Conservation (phyloP, 2,329 filamentous ascomycete species). For the Talaromyces sp. region DNA sequence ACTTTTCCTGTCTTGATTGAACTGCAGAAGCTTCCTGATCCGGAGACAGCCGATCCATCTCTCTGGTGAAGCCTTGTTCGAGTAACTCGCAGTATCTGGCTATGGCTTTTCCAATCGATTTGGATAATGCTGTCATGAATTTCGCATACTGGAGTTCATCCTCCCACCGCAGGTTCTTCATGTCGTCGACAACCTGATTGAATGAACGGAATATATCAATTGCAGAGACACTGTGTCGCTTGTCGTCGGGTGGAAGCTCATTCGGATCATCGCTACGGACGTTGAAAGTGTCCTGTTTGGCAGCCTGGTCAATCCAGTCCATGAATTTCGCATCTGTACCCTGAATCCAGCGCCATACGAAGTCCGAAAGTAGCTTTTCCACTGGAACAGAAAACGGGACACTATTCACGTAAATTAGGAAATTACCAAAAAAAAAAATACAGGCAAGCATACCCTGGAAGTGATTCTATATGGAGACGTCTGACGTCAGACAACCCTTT, state of each 20-base stretch:
- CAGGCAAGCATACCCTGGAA: constrained; percentile 54
- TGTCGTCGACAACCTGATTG: constrained; percentile 84
- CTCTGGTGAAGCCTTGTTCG: constrained; percentile 77
- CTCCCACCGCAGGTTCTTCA: constrained; percentile 84
- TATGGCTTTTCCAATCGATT: constrained; percentile 77
- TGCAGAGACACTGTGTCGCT: constrained; percentile 88
- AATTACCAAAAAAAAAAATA: neutral
- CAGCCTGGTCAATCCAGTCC: constrained; percentile 82
- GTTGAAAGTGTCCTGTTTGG: constrained; percentile 84
- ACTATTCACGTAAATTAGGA: constrained; percentile 22
- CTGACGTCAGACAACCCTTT: constrained; percentile 82
- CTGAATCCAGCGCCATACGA: constrained; percentile 93
- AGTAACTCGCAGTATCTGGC: constrained; percentile 88
- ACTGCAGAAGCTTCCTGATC: constrained; percentile 76
- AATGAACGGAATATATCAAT: constrained; percentile 93
- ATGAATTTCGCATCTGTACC: constrained; percentile 75
- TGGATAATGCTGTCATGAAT: constrained; percentile 92
- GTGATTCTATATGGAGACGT: constrained; percentile 69
- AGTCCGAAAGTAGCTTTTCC: constrained; percentile 79
- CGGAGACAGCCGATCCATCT: constrained; percentile 89
- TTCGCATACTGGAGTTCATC: constrained; percentile 91
- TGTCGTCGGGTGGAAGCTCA: constrained; percentile 67
- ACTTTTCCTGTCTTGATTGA: constrained; percentile 85
- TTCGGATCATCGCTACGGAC: constrained; percentile 65
- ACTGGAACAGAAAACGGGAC: constrained; percentile 81